Evolutionary conservation across 192 early-diverging fungal genomes (phyloP), one percentile per base, ranked within the genome.

Genomic region (Entrophospora sp.): DNA sequence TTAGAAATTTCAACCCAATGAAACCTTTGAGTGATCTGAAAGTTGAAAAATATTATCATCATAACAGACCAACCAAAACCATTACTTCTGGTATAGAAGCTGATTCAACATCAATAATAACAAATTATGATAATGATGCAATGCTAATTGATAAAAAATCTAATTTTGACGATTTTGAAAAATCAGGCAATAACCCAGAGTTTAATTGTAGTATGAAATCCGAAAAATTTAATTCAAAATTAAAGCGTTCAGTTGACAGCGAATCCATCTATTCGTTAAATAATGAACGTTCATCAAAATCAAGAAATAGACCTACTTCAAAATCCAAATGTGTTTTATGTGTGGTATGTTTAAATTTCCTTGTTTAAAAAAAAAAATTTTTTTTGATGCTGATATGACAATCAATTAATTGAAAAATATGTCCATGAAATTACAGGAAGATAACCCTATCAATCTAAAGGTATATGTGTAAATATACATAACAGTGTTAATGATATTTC

Each of bases 371-470:
- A n/a, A n/a, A n/a, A n/a, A n/a, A n/a, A n/a, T n/a, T n/a, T n/a
- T n/a, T n/a, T n/a, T n/a, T n/a, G n/a, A n/a, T n/a, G n/a, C n/a
- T n/a, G n/a, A n/a, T n/a, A n/a, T n/a, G n/a, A n/a, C n/a, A n/a
- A n/a, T n/a, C n/a, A n/a, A n/a, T n/a, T n/a, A n/a, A n/a, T n/a
- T n/a, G n/a, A n/a, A n/a, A n/a, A n/a, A n/a, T n/a, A n/a, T n/a
- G n/a, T n/a, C n/a, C n/a, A n/a, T n/a, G n/a, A n/a, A n/a, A n/a
- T n/a, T n/a, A n/a, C n/a, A 56, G 38, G 75, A 84, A 40, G 83
- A 83, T 38, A 83, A 85, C 57, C 69, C 79, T 31, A 76, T 85
- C 18, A 85, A 85, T 62, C 72, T 81, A 27, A 78, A 69, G 70
- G 73, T 75, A 65, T 22, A 37, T 46, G 6, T 4, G 31, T 20